These are phyloP conservation scores for Breynia disticha DNA, from an alignment of 441 rosid genomes.

Conservation along the genomic window DNA sequence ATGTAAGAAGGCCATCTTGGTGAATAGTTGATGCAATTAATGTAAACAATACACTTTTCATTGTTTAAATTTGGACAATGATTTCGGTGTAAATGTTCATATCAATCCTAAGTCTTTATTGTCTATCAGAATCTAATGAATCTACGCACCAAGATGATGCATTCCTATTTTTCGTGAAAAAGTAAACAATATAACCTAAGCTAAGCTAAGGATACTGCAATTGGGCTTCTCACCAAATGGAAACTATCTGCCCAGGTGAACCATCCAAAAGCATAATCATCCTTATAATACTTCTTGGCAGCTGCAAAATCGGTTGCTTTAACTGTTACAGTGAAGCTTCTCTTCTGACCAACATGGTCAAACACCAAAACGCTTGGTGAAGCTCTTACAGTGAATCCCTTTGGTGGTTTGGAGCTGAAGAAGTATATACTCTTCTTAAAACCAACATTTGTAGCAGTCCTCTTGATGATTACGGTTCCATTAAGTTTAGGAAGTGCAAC, in stretches of 20 bases:
- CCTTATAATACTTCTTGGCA: slow-evolving; percentile 9
- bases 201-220: slow-evolving; percentile 43
- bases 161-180: background rate
- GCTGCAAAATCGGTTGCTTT: slow-evolving; percentile 1
- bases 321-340: slow-evolving; percentile 39
- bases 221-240: slow-evolving; percentile 59
- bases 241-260: slow-evolving; percentile 44
- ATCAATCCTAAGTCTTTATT: no score
- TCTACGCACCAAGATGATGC: no score
- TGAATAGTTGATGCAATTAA: no score
- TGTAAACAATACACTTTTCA: no score
- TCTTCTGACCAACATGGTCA: slow-evolving; percentile 31
- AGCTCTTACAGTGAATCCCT: slow-evolving; percentile 34
- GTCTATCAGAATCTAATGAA: no score
- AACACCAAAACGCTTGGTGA: slow-evolving; percentile 38
- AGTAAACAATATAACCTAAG: slow-evolving; percentile 15
- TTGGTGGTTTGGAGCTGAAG: slow-evolving; percentile 32
- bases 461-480: slow-evolving; percentile 23
- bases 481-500: slow-evolving; percentile 35
- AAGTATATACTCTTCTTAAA: slow-evolving; percentile 24
- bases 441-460: slow-evolving; percentile 69
- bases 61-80: no score
- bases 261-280: slow-evolving; percentile 60
- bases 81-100: no score
- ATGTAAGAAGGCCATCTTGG: no score